These are phyloP conservation scores for Phytophthora capsici DNA, from an alignment of 352 stramenopile species.

Conservation along the genomic window DNA sequence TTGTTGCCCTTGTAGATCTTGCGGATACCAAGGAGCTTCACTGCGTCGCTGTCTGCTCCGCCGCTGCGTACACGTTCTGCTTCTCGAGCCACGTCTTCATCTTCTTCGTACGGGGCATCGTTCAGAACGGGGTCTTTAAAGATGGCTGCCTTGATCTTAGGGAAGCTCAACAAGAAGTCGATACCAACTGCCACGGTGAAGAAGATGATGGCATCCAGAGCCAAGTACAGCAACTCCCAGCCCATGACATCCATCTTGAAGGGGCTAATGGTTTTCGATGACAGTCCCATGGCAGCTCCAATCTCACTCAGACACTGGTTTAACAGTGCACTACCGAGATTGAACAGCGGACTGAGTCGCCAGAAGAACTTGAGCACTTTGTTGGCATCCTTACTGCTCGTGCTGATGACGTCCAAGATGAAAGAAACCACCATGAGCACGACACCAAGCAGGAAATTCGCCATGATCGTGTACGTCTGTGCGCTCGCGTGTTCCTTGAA, in stretches of 20 bases:
- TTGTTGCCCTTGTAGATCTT: slow-evolving; percentile 66
- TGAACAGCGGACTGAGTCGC: slow-evolving; percentile 65
- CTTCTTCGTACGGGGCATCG: slow-evolving; percentile 38
- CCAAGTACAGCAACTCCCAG: slow-evolving; percentile 61
- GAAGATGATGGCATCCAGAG: slow-evolving; percentile 29
- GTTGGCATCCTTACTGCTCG: slow-evolving; percentile 52
- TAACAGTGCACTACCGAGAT: slow-evolving; percentile 49
- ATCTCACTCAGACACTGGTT: slow-evolving; percentile 45
- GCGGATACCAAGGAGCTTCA: slow-evolving; percentile 42
- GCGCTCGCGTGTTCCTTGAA: slow-evolving; percentile 63
- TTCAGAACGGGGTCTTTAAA: slow-evolving; percentile 31
- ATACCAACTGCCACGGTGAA: slow-evolving; percentile 38
- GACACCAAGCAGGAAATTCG: slow-evolving; percentile 67
- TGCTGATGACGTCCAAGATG: slow-evolving; percentile 50
- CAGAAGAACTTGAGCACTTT: slow-evolving; percentile 75
- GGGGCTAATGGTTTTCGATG: slow-evolving; percentile 42
- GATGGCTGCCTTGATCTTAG: slow-evolving; percentile 30
- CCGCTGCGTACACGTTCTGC: slow-evolving; percentile 41
- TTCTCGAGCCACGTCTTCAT: slow-evolving; percentile 45
- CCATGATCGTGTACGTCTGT: slow-evolving; percentile 71
- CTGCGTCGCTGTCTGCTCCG: slow-evolving; percentile 35
- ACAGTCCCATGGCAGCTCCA: slow-evolving; percentile 23
- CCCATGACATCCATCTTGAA: slow-evolving; percentile 62
- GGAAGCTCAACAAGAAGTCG: slow-evolving; percentile 46
- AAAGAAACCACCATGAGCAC: slow-evolving; percentile 68